These are phyloP conservation scores for Meira miltonrushii DNA, from an alignment of 1,284 basidiomycete genomes.

Conservation along the genomic window DNA sequence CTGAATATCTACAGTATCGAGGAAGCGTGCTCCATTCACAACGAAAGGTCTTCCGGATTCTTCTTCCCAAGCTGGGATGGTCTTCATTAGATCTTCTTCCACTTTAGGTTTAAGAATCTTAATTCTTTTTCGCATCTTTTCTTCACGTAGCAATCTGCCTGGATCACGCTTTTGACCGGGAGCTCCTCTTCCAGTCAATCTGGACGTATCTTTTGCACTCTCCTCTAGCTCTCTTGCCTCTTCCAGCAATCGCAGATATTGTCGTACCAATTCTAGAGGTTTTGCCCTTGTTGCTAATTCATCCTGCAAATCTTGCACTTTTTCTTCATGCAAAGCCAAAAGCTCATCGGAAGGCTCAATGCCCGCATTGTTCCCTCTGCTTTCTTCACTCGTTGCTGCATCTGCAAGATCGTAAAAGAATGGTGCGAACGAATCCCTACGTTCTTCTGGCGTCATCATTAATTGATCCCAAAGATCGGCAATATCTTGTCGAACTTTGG, in stretches of 20 bases:
- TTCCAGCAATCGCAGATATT: conserved; percentile 84
- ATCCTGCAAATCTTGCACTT: conserved; percentile 72
- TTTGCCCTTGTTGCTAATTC: conserved; percentile 73
- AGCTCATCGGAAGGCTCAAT: conserved; percentile 54
- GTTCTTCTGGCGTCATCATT: conserved; percentile 76
- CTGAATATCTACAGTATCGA: conserved; percentile 59
- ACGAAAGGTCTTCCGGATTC: conserved; percentile 71
- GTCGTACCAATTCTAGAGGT: conserved; percentile 70
- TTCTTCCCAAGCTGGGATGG: conserved; percentile 83
- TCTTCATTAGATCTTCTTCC: conserved; percentile 74
- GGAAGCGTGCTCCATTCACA: conserved; percentile 75
- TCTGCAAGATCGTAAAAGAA: conserved; percentile 29
- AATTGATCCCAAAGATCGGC: conserved; percentile 76
- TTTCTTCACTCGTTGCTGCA: neutral
- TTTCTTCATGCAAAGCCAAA: conserved; percentile 77
- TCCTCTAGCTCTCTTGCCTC: conserved; percentile 60
- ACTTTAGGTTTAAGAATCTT: conserved; percentile 88
- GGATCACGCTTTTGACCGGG: conserved; percentile 54
- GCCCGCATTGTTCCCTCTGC: conserved; percentile 9
- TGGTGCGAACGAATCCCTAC: conserved; percentile 55
- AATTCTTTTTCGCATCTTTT: conserved; percentile 97
- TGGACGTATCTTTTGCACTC: conserved; percentile 61
- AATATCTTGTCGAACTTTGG: conserved; percentile 76
- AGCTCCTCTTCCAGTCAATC: conserved; percentile 59
- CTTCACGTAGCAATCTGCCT: conserved; percentile 70